These are phyloP conservation scores for Amniculicola lignicola DNA, from an alignment of 495 filamentous ascomycete species.

Conservation along the genomic window DNA sequence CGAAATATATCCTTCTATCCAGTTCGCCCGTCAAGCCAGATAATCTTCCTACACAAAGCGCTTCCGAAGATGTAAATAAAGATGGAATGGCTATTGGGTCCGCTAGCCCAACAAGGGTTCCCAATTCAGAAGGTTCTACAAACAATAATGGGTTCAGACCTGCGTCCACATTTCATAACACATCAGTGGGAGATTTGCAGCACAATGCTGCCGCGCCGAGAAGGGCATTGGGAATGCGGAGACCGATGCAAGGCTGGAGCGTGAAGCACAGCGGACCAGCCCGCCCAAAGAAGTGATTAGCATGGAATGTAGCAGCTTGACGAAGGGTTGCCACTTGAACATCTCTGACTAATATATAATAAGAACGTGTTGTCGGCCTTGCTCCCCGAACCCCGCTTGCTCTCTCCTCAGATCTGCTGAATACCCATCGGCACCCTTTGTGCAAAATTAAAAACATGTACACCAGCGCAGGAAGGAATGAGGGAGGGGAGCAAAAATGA, in stretches of 20 bases:
- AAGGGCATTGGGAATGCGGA: slow-evolving; percentile 57
- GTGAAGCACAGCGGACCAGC: slow-evolving; percentile 24
- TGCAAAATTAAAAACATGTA: no score
- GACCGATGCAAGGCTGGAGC: slow-evolving; percentile 53
- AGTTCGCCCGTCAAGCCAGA: slow-evolving; percentile 44
- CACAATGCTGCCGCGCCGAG: slow-evolving; percentile 39
- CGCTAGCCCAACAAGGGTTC: slow-evolving; percentile 8
- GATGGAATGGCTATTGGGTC: not conserved
- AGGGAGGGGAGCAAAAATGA: no score
- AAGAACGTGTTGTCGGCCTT: no score
- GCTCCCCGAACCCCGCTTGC: no score
- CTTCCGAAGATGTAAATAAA: not conserved
- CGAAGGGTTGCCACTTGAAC: no score
- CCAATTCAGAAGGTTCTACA: not conserved
- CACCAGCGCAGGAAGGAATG: not conserved
- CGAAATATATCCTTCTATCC: slow-evolving; percentile 45
- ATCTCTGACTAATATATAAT: no score
- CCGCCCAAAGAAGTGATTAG: slow-evolving; percentile 8
- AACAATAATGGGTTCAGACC: slow-evolving; percentile 1
- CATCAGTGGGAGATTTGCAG: slow-evolving; percentile 47
- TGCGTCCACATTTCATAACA: slow-evolving; percentile 49
- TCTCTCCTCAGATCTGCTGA: no score
- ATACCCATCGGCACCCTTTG: no score
- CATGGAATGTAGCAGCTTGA: no score
- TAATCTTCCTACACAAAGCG: not conserved